Evolutionary conservation across 1,284 basidiomycete species (phyloP), one percentile per base, ranked within the genome.

Genomic region (Pulchroboletus neoregius): DNA sequence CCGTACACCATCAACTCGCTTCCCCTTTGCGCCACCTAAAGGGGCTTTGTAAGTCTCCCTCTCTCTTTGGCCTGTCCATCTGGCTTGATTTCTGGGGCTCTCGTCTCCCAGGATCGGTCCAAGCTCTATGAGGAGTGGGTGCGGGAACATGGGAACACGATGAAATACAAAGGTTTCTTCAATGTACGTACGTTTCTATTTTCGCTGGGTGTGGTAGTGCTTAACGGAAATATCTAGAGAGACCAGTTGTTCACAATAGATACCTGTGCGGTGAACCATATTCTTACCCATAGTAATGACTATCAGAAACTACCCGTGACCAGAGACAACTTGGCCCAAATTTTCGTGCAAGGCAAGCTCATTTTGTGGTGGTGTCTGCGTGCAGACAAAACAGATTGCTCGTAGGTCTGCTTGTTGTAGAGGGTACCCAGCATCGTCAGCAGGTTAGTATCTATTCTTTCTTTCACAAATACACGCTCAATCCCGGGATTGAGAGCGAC

Each of bases 61-160:
- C n/a, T n/a, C 4, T 15, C 6, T 6, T 13, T 32, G 15, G 5
- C n/a, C n/a, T 30, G 15, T 5, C 10, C 18, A 13, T n/a, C 18
- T 35, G 5, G 13, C 18, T 32, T 32, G n/a, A 32, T 16, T 9
- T 30, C 2, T 27, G 27, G 10, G 27, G 27, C 27, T 27, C 10
- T 27, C 26, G 5, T 27, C 33, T 6, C 22, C 18, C 7, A 32
- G 31, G 15, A 32, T 32, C 31, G 6, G 5, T 13, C 31, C 31
- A 32, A 15, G 8, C 39, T 74, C 22, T 71, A 77, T 24, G 74
- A 80, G 23, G 33, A 50, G 56, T 87, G 84, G 84, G 59, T 71
- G 0, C 55, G 67, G 32, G 53, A 78, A 49, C 81, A 82, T 52
- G 83, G 84, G 0, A 60, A 52, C 6, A 78, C 74, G 0, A 54